Evolutionary conservation across 2,329 filamentous ascomycete species (phyloP), one percentile per base, ranked within the genome.

Genomic region (Neonectria magnoliae): DNA sequence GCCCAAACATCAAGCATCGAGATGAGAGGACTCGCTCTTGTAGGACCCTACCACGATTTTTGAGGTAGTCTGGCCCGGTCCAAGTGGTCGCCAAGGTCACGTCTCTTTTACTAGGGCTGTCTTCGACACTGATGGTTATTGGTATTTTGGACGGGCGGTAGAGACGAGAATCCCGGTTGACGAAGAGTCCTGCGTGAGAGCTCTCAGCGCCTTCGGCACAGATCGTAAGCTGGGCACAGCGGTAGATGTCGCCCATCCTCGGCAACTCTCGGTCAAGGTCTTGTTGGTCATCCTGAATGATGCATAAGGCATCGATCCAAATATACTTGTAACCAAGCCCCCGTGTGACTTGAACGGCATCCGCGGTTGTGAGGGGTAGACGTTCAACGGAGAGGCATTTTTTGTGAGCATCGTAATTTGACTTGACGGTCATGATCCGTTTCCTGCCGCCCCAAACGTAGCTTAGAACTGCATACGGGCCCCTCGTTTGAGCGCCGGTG

Each of bases 161-260:
- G 7, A 29, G 18, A 16, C 41, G 59, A 4, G 52, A 18, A 29
- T 68, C 57, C 5, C 66, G 50, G 0, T 56, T 20, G 3, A 48
- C 29, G 20, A 70, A 65, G 7, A 68, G 31, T 0, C 67, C 68
- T 5, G 65, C 47, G 13, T 57, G 57, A 8, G 64, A 62, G 41
- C 54, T 68, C 14, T 53, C 16, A 13, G 66, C 57, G 14, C 55
- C 56, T 10, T 64, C 54, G 11, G 67, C 57, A 27, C 64, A 69
- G 4, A 70, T 69, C 41, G 65, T 68, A 20, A 71, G 58, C 9
- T 62, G 58, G 4, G 67, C 67, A 25, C 66, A 62, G 7, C 48
- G 62, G 36, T 70, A 70, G 20, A 69, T 69, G 16, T 69, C 55
- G 5, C 65, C 66, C 68, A 70, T 69, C 9, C 62, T 65, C 2